Evolutionary conservation across 768 basidiomycete genomes (phyloP).

Genomic region (Boletus rex-veris): DNA sequence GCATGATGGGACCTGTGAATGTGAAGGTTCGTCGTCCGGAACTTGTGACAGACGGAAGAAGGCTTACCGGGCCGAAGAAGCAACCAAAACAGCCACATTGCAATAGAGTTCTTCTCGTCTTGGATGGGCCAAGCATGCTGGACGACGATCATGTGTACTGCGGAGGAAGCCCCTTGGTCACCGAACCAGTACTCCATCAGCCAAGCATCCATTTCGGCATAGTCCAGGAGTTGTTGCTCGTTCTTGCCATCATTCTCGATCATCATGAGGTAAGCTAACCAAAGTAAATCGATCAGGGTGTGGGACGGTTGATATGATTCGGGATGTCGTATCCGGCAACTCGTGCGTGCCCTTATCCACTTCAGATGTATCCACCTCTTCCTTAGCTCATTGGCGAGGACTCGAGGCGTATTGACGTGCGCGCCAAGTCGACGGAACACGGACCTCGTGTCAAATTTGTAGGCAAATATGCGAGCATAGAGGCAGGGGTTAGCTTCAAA

Average conservation of each 20-base stretch:
- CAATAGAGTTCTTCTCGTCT: slow-evolving; percentile 50
- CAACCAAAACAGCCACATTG: slow-evolving; percentile 82
- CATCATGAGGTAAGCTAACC: slow-evolving; percentile 72
- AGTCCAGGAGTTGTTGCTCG: slow-evolving; percentile 63
- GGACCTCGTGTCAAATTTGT: slow-evolving; percentile 62
- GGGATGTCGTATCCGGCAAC: slow-evolving; percentile 15
- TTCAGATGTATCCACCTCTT: slow-evolving; percentile 58
- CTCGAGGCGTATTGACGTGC: slow-evolving; percentile 36
- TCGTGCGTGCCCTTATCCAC: slow-evolving; percentile 45
- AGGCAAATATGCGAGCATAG: slow-evolving; percentile 65
- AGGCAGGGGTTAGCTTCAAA: slow-evolving; percentile 57
- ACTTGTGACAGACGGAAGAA: not conserved
- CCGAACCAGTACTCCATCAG: slow-evolving; percentile 66
- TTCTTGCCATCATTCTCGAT: slow-evolving; percentile 80
- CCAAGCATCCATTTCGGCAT: slow-evolving; percentile 62
- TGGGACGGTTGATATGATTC: slow-evolving; percentile 23
- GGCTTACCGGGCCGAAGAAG: slow-evolving; percentile 57
- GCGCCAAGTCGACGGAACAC: slow-evolving; percentile 48
- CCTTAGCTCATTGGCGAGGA: slow-evolving; percentile 60
- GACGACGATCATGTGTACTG: slow-evolving; percentile 38
- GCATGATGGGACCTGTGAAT: slow-evolving; percentile 49
- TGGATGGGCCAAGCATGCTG: slow-evolving; percentile 56
- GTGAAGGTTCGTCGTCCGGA: slow-evolving; percentile 2
- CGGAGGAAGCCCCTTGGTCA: slow-evolving; percentile 51
- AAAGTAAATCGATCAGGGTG: slow-evolving; percentile 46